Base-by-base conservation (phyloP, 1,139 yeast species). In the Zhuliangozyma parablackwelliae region DNA sequence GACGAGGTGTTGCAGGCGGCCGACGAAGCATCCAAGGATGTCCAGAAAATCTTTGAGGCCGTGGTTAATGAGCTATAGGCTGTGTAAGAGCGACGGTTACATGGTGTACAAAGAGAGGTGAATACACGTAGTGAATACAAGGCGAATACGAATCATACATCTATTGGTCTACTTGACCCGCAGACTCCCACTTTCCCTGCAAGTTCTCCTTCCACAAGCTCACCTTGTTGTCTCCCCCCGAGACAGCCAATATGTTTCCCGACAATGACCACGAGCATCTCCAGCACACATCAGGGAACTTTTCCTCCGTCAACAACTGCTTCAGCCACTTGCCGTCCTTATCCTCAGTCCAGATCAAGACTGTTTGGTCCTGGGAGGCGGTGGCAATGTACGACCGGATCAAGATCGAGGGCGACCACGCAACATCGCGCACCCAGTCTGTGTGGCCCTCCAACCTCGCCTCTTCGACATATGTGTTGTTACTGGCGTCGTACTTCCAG, bases 361-460 rank as follows among this genome's bases (percentile, higher is more conserved):
- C 97, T 1, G 95, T 85, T 57, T 89, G 82, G 61, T 94, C 98
- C 65, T 94, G 98, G 13, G 97, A 90, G 11, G 97, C 97, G 32
- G 96, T 83, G n/a, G 98, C 98, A 54, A 92, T 85, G 60, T 89
- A 92, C 13, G 95, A 80, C 50, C 88, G 85, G 34, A 88, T 77
- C 44, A 92, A 72, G 32, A 87, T 81, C 1, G 95, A 82, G 34
- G 97, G 96, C 12, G 96, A 88, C 98, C 98, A 92, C 7, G 95
- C 90, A 42, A 92, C 97, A 60, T 92, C 99, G 59, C 98, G 80
- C 28, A 92, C 97, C 98, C 98, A 94, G 63, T 92, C 98, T 16
- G 87, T 72, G 60, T 94, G 98, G 30, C 97, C 98, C 48, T 82
- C 83, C 40, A 92, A 74, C 32, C 78, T 75, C 30, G 83, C 82